Conservation (phyloP, 768 basidiomycete species). For the Phylloporus sp. region DNA sequence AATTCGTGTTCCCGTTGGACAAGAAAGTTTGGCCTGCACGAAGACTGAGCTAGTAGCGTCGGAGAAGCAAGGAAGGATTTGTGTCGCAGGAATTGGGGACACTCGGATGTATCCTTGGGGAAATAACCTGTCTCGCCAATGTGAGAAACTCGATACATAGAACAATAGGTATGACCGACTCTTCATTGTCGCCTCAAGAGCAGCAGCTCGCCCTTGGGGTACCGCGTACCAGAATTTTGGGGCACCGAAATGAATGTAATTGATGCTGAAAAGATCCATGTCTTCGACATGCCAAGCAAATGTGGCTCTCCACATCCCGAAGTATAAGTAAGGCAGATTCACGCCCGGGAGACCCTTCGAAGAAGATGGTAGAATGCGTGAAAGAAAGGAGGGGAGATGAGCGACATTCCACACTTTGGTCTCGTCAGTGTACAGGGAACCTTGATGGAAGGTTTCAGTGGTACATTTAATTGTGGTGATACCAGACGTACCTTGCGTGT, state of each 20-base stretch:
- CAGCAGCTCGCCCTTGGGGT: constrained; percentile 77
- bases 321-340: constrained; percentile 96
- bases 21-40: constrained; percentile 78
- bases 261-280: constrained; percentile 98
- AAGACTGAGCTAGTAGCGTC: constrained; percentile 68
- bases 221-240: constrained; percentile 98
- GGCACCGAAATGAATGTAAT: constrained; percentile 97
- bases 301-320: constrained; percentile 98
- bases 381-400: constrained; percentile 79
- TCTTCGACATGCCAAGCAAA: constrained; percentile 99
- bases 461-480: background rate
- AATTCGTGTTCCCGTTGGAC: constrained; percentile 96
- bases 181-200: constrained; percentile 88
- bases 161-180: constrained; percentile 41
- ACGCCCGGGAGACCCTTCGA: constrained; percentile 84
- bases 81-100: constrained; percentile 93
- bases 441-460: constrained; percentile 27
- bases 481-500: constrained; percentile 70
- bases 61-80: constrained; percentile 96
- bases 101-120: constrained; percentile 78
- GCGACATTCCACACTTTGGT: constrained; percentile 94
- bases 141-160: constrained; percentile 3
- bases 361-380: constrained; percentile 68
- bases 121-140: constrained; percentile 63
- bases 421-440: constrained; percentile 68